Percentiles rank a stretch among this genome's conserved stretches.
Conservation (phyloP, 2,329 filamentous ascomycete genomes). For the Periconia macrospinosa region DNA sequence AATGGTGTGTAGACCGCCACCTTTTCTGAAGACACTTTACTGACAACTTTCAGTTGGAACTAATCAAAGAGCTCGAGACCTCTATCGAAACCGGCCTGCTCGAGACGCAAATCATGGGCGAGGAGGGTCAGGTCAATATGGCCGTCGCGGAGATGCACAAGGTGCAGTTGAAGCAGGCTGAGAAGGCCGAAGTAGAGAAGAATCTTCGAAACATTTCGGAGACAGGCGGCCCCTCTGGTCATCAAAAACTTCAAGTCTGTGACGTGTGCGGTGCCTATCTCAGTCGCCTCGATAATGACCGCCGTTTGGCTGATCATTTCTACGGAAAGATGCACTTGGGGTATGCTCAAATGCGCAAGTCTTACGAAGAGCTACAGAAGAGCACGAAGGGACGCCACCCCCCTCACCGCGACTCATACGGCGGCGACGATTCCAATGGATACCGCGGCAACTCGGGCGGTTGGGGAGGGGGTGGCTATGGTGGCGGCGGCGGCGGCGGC, state of each 20-base stretch:
- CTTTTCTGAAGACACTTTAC: conserved; percentile 3
- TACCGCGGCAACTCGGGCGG: conserved; percentile 22
- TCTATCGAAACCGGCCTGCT: conserved; percentile 81
- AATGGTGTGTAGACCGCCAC: conserved; percentile 54
- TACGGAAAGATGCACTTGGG: conserved; percentile 99
- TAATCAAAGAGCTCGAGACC: conserved; percentile 77
- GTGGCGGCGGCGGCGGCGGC: conserved; percentile 25
- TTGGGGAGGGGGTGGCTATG: conserved; percentile 15
- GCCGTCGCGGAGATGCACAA: conserved; percentile 89
- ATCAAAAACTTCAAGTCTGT: conserved; percentile 98
- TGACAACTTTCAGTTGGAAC: conserved; percentile 62
- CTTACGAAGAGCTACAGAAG: conserved; percentile 81
- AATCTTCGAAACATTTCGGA: conserved; percentile 90
- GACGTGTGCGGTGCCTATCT: conserved; percentile 97
- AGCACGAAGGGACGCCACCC: conserved; percentile 76
- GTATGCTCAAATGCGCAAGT: conserved; percentile 97
- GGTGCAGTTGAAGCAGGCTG: conserved; percentile 75
- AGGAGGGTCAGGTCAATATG: conserved; percentile 76
- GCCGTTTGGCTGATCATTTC: conserved; percentile 92
- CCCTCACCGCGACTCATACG: conserved; percentile 51
- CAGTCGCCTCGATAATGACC: conserved; percentile 88
- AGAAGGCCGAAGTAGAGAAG: conserved; percentile 80
- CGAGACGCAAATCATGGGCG: conserved; percentile 83
- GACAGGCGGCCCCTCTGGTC: conserved; percentile 87
- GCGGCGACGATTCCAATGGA: conserved; percentile 28